phyloP scores from a whole-genome alignment of 2,329 filamentous ascomycete genomes.

The Colletotrichum sp. region DNA sequence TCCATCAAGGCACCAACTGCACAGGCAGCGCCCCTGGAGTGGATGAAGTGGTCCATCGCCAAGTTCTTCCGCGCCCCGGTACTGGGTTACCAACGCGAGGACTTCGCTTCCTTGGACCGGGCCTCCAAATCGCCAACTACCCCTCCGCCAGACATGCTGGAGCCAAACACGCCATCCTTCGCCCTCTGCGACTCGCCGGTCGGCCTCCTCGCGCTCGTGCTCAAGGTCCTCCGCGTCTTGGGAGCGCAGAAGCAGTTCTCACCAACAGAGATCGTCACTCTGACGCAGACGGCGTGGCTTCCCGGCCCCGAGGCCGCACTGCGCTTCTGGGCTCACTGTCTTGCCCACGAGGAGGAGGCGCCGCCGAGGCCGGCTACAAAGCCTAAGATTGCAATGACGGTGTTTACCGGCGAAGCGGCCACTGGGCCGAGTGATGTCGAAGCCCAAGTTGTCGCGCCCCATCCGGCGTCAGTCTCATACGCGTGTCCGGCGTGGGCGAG shows the following conservation, averaged over 20 bases:
- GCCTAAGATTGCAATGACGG: slow-evolving; percentile 50
- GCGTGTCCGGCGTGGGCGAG: slow-evolving; percentile 56
- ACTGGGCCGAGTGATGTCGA: slow-evolving; percentile 12
- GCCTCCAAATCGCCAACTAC: slow-evolving; percentile 25
- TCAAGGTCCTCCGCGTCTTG: slow-evolving; percentile 50
- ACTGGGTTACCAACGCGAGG: slow-evolving; percentile 61
- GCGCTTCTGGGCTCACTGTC: slow-evolving; percentile 58
- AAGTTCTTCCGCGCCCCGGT: slow-evolving; percentile 50
- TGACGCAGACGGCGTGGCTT: slow-evolving; percentile 69
- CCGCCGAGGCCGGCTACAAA: slow-evolving; percentile 31
- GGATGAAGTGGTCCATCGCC: slow-evolving; percentile 63
- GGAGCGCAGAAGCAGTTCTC: slow-evolving; percentile 47
- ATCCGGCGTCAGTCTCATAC: slow-evolving; percentile 35
- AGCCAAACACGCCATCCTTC: slow-evolving; percentile 63
- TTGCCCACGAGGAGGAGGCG: slow-evolving; percentile 35
- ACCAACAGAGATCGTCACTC: slow-evolving; percentile 61
- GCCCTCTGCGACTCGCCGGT: slow-evolving; percentile 67
- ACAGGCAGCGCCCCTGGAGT: slow-evolving; percentile 48
- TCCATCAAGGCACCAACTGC: slow-evolving; percentile 55
- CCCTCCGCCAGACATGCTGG: slow-evolving; percentile 36
- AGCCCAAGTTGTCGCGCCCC: slow-evolving; percentile 25
- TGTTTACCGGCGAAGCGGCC: slow-evolving; percentile 43
- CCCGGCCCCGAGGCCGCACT: slow-evolving; percentile 68
- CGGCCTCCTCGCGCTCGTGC: slow-evolving; percentile 60
- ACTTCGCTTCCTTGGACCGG: slow-evolving; percentile 49